Base-by-base conservation (phyloP, 1,139 yeast species). In the Williopsis jadinii region DNA sequence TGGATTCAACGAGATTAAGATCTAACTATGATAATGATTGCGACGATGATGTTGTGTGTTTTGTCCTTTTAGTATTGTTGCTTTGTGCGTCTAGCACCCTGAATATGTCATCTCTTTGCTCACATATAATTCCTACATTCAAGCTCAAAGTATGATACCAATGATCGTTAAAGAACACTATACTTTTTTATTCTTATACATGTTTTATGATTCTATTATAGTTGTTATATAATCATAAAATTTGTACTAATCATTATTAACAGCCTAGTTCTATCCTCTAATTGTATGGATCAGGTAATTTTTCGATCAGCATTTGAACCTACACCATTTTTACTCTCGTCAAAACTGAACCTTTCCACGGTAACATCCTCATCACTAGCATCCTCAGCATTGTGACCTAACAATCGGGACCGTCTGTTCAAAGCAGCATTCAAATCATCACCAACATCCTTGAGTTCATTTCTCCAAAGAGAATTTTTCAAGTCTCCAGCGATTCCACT, bases 391-490 rank as follows among this genome's bases (percentile, higher is more conserved):
- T 19, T 4, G 24, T 19, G 24, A n/a, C 19, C 35, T 11, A 9
- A 9, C 35, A 19, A 10, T 3, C 11, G 28, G 26, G 13, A 5
- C 11, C 13, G 12, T 12, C 10, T 19, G 26, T 11, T 14, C 26
- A 49, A 19, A 28, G 37, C 46, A 2, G 40, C 37, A 13, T 49
- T 46, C 14, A 51, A 32, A 28, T 50, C 51, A 3, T 40, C n/a
- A 19, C 48, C 49, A 13, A 50, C 43, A 9, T 37, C 35, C 28
- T 37, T 42, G n/a, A 53, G 34, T 30, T 45, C 51, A 29, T 38
- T 19, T 14, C 32, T 47, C 58, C 58, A 53, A 26, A 48, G 50
- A 1, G 58, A 51, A 5, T 42, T 37, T 11, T 46, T 43, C 26
- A 53, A 39, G 2, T 47, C 46, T 1, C 45, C 44, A 8, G 54